These are phyloP conservation scores for Salix exigua DNA, from an alignment of 345 rosid genomes.

Conservation along the genomic window DNA sequence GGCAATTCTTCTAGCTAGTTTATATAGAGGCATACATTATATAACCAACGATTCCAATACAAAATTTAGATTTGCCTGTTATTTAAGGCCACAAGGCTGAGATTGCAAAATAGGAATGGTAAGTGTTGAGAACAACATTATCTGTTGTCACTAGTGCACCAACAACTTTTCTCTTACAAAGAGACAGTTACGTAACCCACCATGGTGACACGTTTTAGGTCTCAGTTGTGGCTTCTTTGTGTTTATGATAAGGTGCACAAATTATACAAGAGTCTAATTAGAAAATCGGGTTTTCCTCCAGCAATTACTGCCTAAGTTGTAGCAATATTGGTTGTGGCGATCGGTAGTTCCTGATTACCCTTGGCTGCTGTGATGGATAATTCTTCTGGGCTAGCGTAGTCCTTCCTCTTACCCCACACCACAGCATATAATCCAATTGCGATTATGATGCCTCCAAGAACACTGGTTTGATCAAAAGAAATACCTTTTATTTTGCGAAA, in stretches of 20 bases:
- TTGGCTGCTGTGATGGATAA: slow-evolving; percentile 6
- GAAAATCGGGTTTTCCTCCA: no score
- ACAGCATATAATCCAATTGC: slow-evolving; percentile 57
- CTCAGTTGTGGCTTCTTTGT: no score
- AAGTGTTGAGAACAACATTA: neutral
- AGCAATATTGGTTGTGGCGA: slow-evolving; percentile 14
- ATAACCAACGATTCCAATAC: neutral
- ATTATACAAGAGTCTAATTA: no score
- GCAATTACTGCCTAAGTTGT: neutral
- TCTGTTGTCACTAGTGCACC: neutral
- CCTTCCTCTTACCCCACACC: slow-evolving; percentile 70
- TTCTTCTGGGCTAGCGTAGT: slow-evolving; percentile 12
- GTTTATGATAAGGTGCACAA: no score
- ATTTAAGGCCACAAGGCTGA: neutral
- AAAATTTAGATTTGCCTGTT: neutral
- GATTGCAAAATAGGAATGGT: neutral
- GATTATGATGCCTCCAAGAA: slow-evolving; percentile 60
- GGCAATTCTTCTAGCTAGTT: no score
- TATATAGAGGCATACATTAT: no score
- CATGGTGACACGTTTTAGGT: no score
- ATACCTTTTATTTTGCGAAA: neutral
- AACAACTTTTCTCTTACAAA: neutral
- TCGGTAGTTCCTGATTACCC: slow-evolving; percentile 37
- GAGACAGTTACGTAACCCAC: neutral
- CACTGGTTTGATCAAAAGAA: slow-evolving; percentile 6